These are phyloP conservation scores for Claviceps maximensis DNA, from an alignment of 2,329 filamentous ascomycete genomes.

Conservation along the genomic window DNA sequence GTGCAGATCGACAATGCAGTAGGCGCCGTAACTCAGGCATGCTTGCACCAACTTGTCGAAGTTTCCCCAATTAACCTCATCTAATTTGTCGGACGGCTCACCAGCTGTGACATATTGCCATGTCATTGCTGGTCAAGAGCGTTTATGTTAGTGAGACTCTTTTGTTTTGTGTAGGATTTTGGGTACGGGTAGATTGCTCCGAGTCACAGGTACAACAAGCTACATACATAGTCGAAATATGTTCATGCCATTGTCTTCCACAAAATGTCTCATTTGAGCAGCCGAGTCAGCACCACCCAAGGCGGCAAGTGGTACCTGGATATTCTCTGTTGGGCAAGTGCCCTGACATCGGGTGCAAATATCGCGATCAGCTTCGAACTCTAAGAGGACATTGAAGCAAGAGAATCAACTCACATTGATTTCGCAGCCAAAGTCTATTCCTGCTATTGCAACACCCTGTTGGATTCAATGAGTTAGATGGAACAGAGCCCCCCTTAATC, in stretches of 20 bases:
- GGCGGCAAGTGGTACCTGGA: conserved; percentile 21
- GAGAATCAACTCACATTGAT: conserved; percentile 23
- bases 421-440: conserved; percentile 34
- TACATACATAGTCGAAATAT: conserved; percentile 36
- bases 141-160: background rate
- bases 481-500: too few species aligned
- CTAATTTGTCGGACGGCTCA: conserved; percentile 34
- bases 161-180: too few species aligned
- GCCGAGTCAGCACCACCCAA: conserved; percentile 25
- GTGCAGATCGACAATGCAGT: conserved; percentile 47
- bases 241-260: conserved; percentile 36
- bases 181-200: background rate
- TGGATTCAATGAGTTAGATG: background rate
- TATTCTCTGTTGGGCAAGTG: conserved; percentile 22
- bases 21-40: conserved; percentile 41
- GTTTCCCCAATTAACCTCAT: conserved; percentile 31
- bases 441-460: conserved; percentile 30
- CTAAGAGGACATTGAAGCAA: background rate
- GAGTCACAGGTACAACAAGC: conserved; percentile 8
- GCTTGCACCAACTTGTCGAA: conserved; percentile 44
- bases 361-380: background rate
- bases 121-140: conserved; percentile 20
- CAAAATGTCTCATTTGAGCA: conserved; percentile 45
- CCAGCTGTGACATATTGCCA: conserved; percentile 49
- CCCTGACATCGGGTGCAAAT: conserved; percentile 16